These are phyloP conservation scores for Pestalotiopsis sp. DNA, from an alignment of 2,329 filamentous ascomycete genomes.

Conservation along the genomic window DNA sequence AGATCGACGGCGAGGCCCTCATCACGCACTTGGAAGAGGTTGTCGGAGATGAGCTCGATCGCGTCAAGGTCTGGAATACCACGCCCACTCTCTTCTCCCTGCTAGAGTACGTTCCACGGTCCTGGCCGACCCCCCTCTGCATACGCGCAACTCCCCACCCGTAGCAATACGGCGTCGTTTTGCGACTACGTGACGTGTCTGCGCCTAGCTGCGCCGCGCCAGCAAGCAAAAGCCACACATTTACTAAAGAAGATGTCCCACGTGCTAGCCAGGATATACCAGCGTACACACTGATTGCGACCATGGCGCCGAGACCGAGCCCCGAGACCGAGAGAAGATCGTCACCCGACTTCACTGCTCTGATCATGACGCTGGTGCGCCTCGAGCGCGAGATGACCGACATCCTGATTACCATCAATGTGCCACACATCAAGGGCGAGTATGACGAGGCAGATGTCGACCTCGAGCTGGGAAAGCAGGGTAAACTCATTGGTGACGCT, in stretches of 20 bases:
- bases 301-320: constrained; percentile 50
- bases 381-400: constrained; percentile 78
- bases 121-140: not conserved
- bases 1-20: constrained; percentile 71
- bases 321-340: constrained; percentile 38
- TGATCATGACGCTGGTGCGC: constrained; percentile 77
- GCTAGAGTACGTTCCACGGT: constrained; percentile 46
- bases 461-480: constrained; percentile 64
- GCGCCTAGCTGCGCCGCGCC: not conserved
- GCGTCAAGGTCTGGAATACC: constrained; percentile 68
- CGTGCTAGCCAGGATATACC: constrained; percentile 51
- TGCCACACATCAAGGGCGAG: constrained; percentile 78
- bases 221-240: not conserved
- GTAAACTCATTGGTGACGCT: constrained; percentile 68
- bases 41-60: constrained; percentile 64
- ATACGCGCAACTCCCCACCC: not conserved
- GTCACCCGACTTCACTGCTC: constrained; percentile 68
- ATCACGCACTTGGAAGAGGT: constrained; percentile 71
- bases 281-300: constrained; percentile 71
- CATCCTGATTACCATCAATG: constrained; percentile 83
- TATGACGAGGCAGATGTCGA: constrained; percentile 75
- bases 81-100: constrained; percentile 61
- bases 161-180: not conserved
- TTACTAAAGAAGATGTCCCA: constrained; percentile 13
- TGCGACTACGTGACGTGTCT: not conserved